Percentiles rank a stretch among this genome's conserved stretches.
Conservation (phyloP, 2,329 filamentous ascomycete genomes). For the Clonostachys byssicola region DNA sequence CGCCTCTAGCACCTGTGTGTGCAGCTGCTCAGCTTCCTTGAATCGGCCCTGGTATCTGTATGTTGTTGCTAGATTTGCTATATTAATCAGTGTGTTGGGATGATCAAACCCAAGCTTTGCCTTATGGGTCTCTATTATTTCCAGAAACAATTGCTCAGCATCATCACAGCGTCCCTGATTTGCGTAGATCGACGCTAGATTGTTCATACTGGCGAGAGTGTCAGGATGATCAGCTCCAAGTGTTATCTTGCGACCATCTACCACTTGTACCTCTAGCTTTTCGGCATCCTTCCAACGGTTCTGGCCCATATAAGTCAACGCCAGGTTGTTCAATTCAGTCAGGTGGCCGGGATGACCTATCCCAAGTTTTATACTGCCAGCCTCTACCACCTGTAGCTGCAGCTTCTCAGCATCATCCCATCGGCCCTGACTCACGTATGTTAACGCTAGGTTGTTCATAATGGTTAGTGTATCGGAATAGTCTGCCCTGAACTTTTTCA, state of each 20-base stretch:
- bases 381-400: slow-evolving; percentile 7
- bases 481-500: neutral
- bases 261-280: neutral
- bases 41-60: slow-evolving; percentile 2
- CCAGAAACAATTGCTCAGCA: slow-evolving; percentile 2
- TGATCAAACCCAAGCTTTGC: slow-evolving; percentile 1
- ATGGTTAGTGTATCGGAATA: neutral
- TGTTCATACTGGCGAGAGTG: neutral
- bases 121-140: slow-evolving; percentile 6
- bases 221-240: neutral
- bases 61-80: neutral
- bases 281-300: slow-evolving; percentile 2
- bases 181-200: slow-evolving; percentile 3
- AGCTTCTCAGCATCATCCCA: slow-evolving; percentile 6
- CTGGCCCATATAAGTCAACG: neutral
- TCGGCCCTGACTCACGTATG: neutral
- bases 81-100: slow-evolving; percentile 3
- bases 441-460: neutral
- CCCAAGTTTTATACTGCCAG: slow-evolving; percentile 11
- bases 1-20: slow-evolving; percentile 4
- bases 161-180: slow-evolving; percentile 5
- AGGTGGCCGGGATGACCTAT: neutral
- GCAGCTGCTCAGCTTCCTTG: slow-evolving; percentile 2
- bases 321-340: neutral
- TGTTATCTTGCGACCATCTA: slow-evolving; percentile 1